These are phyloP conservation scores for Globisporangium takayamanum DNA, from an alignment of 352 stramenopile species.

Conservation along the genomic window DNA sequence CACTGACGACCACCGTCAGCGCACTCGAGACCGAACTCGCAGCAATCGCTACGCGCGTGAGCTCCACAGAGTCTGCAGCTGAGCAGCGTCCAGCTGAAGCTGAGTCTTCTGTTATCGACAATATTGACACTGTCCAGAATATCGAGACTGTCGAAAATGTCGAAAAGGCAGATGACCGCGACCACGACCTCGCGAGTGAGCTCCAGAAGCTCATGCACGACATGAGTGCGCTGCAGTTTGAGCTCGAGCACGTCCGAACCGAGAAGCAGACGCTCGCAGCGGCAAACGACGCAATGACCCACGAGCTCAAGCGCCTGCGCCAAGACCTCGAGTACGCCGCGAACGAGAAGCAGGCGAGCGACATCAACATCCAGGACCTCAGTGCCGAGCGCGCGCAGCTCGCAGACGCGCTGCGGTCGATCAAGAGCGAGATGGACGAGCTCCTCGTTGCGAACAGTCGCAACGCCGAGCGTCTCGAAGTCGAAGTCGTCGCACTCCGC, in stretches of 20 bases:
- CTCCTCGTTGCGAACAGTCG: slow-evolving; percentile 30
- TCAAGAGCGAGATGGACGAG: slow-evolving; percentile 28
- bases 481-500: slow-evolving; percentile 36
- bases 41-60: neutral
- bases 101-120: too few relatives aligned
- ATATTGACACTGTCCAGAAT: too few relatives aligned
- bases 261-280: slow-evolving; percentile 6
- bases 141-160: too few relatives aligned
- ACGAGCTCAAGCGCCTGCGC: slow-evolving; percentile 27
- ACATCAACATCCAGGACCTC: slow-evolving; percentile 26
- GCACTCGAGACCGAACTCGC: slow-evolving; percentile 15
- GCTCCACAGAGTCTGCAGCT: neutral
- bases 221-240: slow-evolving; percentile 25
- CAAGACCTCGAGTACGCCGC: slow-evolving; percentile 21
- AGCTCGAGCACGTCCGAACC: slow-evolving; percentile 18
- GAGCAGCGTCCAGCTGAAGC: too few relatives aligned
- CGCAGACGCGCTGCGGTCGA: slow-evolving; percentile 10
- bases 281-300: neutral
- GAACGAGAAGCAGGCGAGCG: slow-evolving; percentile 28
- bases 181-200: slow-evolving; percentile 11
- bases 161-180: slow-evolving; percentile 5
- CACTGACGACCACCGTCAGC: slow-evolving; percentile 21
- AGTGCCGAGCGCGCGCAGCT: slow-evolving; percentile 23
- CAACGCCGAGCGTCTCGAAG: slow-evolving; percentile 25
- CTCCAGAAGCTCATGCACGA: slow-evolving; percentile 36